Conservation (phyloP, 2,329 filamentous ascomycete species). For the Penicillium sp. region DNA sequence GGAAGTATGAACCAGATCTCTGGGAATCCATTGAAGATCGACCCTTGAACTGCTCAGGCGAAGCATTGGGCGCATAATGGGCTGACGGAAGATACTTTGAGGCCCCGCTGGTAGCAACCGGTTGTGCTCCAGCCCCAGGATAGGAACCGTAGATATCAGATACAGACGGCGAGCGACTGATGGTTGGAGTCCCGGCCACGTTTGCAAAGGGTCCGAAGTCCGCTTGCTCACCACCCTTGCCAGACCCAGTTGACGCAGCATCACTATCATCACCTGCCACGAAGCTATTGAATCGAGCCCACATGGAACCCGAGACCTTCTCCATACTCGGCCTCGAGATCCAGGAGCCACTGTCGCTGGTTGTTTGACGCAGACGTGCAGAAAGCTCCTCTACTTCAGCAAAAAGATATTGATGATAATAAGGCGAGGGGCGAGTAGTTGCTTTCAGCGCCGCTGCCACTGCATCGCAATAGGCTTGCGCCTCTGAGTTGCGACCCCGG, state of each 20-base stretch:
- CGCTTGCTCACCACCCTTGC: constrained; percentile 52
- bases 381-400: constrained; percentile 77
- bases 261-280: constrained; percentile 87
- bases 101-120: constrained; percentile 33
- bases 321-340: constrained; percentile 95
- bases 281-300: constrained; percentile 94
- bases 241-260: constrained; percentile 56
- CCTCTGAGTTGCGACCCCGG: constrained; percentile 75
- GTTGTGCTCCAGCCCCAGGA: constrained; percentile 37
- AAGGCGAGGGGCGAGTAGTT: constrained; percentile 79
- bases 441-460: constrained; percentile 73
- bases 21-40: constrained; percentile 52
- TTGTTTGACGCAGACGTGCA: constrained; percentile 78
- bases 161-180: constrained; percentile 71
- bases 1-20: constrained; percentile 40
- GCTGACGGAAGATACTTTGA: constrained; percentile 47
- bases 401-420: constrained; percentile 76
- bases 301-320: constrained; percentile 87
- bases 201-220: constrained; percentile 79
- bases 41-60: constrained; percentile 52
- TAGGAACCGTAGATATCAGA: constrained; percentile 73
- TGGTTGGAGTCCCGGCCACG: constrained; percentile 70
- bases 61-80: constrained; percentile 50
- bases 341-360: constrained; percentile 80
- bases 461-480: constrained; percentile 85